Percentiles rank a stretch among this genome's conserved stretches.
Conservation (phyloP, 106 monocot species). For the Dendrobium officinale region DNA sequence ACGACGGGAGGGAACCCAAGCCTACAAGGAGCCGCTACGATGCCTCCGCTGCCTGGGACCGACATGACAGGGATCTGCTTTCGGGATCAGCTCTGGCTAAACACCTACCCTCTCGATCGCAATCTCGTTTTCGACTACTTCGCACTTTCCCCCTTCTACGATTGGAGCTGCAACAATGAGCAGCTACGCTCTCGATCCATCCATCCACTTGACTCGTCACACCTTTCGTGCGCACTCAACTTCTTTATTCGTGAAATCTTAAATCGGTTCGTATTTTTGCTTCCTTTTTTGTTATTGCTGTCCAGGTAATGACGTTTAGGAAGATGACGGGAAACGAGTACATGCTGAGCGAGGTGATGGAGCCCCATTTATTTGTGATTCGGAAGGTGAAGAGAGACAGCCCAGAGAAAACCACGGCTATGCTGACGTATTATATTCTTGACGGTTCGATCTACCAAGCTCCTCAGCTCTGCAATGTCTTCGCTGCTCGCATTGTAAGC, state of each 20-base stretch:
- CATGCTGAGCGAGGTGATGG: conserved; percentile 87
- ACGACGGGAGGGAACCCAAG: conserved; percentile 22
- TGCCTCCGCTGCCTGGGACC: conserved; percentile 80
- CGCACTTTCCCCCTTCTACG: conserved; percentile 95
- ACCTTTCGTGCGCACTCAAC: conserved; percentile 62
- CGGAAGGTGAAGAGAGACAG: conserved; percentile 94
- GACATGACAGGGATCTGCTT: conserved; percentile 99
- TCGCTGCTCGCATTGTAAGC: conserved; percentile 84
- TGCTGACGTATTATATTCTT: conserved; percentile 82
- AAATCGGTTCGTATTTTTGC: background rate
- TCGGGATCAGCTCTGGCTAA: conserved; percentile 94
- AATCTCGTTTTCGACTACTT: conserved; percentile 98
- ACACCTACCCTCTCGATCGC: conserved; percentile 87
- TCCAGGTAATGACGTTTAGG: conserved; percentile 17
- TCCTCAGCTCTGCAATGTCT: conserved; percentile 87
- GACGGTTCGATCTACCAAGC: conserved; percentile 97
- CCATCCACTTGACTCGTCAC: conserved; percentile 88
- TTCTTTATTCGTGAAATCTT: background rate
- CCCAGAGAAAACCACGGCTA: conserved; percentile 79
- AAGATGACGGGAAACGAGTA: conserved; percentile 99
- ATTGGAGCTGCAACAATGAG: conserved; percentile 94
- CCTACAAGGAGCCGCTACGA: conserved; percentile 20
- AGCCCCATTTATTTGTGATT: conserved; percentile 95
- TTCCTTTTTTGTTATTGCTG: background rate
- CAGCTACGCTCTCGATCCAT: conserved; percentile 79